These are phyloP conservation scores for Pythium graminicola DNA, from an alignment of 352 stramenopile genomes.

Conservation along the genomic window DNA sequence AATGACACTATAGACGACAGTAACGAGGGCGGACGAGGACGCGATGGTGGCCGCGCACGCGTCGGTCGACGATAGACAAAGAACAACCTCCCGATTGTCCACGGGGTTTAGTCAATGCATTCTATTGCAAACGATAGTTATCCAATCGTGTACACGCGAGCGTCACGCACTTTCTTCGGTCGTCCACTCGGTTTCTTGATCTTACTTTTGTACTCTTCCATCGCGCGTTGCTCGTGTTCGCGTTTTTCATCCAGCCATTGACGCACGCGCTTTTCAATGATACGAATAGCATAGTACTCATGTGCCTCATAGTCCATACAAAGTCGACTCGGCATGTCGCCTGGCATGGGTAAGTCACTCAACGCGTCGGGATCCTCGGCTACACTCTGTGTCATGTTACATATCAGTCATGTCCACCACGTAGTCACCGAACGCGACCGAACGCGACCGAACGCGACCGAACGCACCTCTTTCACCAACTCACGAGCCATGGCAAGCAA, in stretches of 20 bases:
- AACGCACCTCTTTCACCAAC: slow-evolving; percentile 71
- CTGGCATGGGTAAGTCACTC: slow-evolving; percentile 34
- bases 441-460: neutral
- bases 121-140: too few species aligned
- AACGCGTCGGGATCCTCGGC: slow-evolving; percentile 34
- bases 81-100: neutral
- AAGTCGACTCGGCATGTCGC: slow-evolving; percentile 29
- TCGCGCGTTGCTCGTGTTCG: slow-evolving; percentile 58
- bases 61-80: slow-evolving; percentile 41
- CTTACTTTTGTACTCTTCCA: slow-evolving; percentile 83
- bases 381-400: slow-evolving; percentile 6
- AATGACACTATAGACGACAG: neutral
- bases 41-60: slow-evolving; percentile 30
- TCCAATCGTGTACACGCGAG: slow-evolving; percentile 65
- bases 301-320: slow-evolving; percentile 58
- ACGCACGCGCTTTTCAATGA: slow-evolving; percentile 49
- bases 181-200: slow-evolving; percentile 77
- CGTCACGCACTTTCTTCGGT: slow-evolving; percentile 69
- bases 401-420: too few species aligned
- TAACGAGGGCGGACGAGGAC: slow-evolving; percentile 14
- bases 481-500: slow-evolving; percentile 71
- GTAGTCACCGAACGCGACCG: too few species aligned
- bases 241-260: slow-evolving; percentile 66
- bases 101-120: too few species aligned
- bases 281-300: slow-evolving; percentile 57